These are phyloP conservation scores for Quercus bicolor DNA, from an alignment of 306 rosid genomes.

Conservation along the genomic window DNA sequence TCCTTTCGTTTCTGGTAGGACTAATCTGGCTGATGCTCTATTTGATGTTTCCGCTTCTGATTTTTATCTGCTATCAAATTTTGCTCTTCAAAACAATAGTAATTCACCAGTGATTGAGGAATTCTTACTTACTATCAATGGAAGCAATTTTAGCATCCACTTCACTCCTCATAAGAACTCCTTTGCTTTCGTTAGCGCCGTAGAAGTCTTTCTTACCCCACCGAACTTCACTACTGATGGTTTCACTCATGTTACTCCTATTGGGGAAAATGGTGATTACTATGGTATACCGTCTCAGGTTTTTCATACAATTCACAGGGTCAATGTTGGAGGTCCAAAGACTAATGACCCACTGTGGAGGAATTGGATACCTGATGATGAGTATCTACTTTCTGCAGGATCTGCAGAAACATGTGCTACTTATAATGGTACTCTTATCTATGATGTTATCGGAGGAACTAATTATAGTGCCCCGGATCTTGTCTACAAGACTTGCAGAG, in stretches of 20 bases:
- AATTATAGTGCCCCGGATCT: conserved; percentile 1
- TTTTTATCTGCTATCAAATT: conserved; percentile 16
- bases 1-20: conserved; percentile 19
- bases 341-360: conserved; percentile 18
- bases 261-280: not conserved
- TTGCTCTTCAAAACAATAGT: not conserved
- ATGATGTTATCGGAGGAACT: not conserved
- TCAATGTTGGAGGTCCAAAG: conserved; percentile 38
- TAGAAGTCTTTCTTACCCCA: conserved; percentile 40
- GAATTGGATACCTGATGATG: conserved; percentile 38
- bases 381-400: not conserved
- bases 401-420: not conserved
- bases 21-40: conserved; percentile 25
- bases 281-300: not conserved
- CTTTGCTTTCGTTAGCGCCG: conserved; percentile 43
- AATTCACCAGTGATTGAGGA: conserved; percentile 24
- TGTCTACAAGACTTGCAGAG: conserved; percentile 31
- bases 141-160: not conserved
- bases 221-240: not conserved
- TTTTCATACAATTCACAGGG: conserved; percentile 18
- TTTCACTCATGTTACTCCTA: not conserved
- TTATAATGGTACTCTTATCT: rapidly evolving
- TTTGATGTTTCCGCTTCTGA: conserved; percentile 33
- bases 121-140: conserved; percentile 6
- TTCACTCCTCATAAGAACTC: conserved; percentile 23